These are phyloP conservation scores for Claviceps quebecensis DNA, from an alignment of 2,329 filamentous ascomycete genomes.

Conservation along the genomic window DNA sequence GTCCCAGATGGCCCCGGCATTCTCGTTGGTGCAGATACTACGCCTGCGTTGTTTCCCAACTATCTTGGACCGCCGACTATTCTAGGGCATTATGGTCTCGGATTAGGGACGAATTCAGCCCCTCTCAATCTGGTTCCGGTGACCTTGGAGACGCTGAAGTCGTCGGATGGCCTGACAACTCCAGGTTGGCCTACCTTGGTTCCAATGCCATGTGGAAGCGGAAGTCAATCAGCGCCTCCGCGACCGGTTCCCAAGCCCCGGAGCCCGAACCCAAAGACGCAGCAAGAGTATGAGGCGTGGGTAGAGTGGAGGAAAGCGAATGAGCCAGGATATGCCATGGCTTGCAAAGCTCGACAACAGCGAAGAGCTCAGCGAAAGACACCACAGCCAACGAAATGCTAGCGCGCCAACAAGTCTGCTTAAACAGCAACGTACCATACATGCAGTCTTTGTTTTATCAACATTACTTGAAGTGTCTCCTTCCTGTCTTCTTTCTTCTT, in stretches of 20 bases:
- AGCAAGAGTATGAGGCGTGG: constrained; percentile 33
- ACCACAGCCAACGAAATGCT: constrained; percentile 1
- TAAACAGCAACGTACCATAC: background rate
- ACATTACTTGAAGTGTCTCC: background rate
- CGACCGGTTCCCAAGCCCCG: constrained; percentile 25
- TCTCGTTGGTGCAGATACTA: background rate
- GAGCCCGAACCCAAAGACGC: constrained; percentile 24
- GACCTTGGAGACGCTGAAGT: background rate
- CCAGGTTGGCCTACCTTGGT: background rate
- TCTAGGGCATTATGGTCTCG: background rate
- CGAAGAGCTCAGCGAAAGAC: constrained; percentile 18
- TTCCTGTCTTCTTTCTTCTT: background rate
- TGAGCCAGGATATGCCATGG: constrained; percentile 32
- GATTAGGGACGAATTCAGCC: background rate
- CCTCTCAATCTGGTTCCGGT: background rate
- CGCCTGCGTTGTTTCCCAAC: background rate
- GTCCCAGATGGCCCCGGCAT: background rate
- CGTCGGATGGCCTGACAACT: background rate
- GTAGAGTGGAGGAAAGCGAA: constrained; percentile 35
- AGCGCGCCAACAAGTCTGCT: background rate
- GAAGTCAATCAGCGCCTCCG: constrained; percentile 6
- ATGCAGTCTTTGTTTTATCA: background rate
- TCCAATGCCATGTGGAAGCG: background rate
- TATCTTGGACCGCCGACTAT: background rate
- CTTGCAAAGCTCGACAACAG: constrained; percentile 31